These are phyloP conservation scores for Septoria linicola DNA, from an alignment of 2,329 filamentous ascomycete genomes.

Conservation along the genomic window DNA sequence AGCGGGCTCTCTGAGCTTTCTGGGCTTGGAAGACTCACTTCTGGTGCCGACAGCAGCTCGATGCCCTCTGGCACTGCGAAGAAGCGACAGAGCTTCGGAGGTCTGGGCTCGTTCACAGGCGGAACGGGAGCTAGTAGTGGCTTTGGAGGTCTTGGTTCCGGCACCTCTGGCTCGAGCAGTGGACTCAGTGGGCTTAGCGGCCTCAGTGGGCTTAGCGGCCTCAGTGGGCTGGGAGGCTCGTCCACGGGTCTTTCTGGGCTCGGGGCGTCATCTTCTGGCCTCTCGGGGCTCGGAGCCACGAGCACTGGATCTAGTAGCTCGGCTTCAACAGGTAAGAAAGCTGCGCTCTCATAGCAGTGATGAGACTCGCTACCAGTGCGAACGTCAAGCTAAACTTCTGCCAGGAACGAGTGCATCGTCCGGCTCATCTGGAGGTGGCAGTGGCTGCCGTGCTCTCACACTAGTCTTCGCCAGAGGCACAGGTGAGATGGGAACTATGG, in stretches of 20 bases:
- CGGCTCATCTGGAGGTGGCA: background rate
- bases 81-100: background rate
- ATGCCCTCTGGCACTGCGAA: background rate
- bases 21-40: too few relatives aligned
- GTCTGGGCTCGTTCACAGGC: background rate
- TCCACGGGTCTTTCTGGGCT: background rate
- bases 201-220: slow-evolving; percentile 1
- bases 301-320: background rate
- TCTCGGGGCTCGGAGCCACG: background rate
- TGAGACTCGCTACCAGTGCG: background rate
- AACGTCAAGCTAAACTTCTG: background rate
- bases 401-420: background rate
- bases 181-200: background rate
- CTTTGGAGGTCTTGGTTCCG: slow-evolving; percentile 6
- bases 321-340: background rate
- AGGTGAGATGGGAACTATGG: slow-evolving; percentile 54
- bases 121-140: background rate
- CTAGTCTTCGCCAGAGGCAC: slow-evolving; percentile 61
- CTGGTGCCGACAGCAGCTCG: background rate
- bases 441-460: slow-evolving; percentile 42
- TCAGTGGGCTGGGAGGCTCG: slow-evolving; percentile 1
- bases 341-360: background rate
- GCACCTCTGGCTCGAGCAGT: background rate
- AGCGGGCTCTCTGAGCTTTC: slow-evolving; percentile 36
- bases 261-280: background rate